Evolutionary conservation across 176 grass and related monocot species (phyloP).

Genomic region (Oryza rufipogon): DNA sequence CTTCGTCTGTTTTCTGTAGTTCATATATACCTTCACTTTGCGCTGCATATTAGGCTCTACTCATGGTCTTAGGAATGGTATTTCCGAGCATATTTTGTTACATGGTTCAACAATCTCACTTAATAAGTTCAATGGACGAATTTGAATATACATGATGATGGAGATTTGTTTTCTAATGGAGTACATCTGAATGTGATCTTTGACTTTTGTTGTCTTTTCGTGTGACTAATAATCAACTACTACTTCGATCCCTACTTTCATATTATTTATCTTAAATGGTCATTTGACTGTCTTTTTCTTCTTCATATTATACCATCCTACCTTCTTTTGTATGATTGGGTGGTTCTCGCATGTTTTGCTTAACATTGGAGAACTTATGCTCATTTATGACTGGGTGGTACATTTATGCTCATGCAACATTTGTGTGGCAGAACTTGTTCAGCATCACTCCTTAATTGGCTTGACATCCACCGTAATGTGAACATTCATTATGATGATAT

Average conservation of each 20-base stretch:
- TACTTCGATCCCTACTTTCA: not conserved
- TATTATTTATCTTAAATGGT: not conserved
- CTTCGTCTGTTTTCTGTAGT: not conserved
- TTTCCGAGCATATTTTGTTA: not conserved
- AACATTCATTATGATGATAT: not conserved
- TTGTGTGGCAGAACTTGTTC: not conserved
- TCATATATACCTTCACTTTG: not conserved
- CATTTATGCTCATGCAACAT: not conserved
- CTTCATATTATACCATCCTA: not conserved
- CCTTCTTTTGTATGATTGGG: not conserved
- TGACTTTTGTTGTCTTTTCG: not conserved
- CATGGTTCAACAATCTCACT: not conserved
- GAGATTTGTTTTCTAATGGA: not conserved
- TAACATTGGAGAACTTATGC: not conserved
- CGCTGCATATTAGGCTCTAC: not conserved
- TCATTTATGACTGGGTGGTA: not conserved
- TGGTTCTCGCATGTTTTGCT: not conserved
- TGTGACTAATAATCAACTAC: not conserved
- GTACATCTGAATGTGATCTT: not conserved
- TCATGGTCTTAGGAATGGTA: not conserved
- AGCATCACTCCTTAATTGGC: not conserved
- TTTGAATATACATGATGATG: not conserved
- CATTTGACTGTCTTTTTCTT: not conserved
- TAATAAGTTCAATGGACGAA: not conserved
- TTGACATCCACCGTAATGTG: not conserved